Percentiles rank a stretch among this genome's conserved stretches.
Evolutionary conservation across 495 filamentous ascomycete genomes (phyloP).

Genomic region (Aspergillus bridgeri): DNA sequence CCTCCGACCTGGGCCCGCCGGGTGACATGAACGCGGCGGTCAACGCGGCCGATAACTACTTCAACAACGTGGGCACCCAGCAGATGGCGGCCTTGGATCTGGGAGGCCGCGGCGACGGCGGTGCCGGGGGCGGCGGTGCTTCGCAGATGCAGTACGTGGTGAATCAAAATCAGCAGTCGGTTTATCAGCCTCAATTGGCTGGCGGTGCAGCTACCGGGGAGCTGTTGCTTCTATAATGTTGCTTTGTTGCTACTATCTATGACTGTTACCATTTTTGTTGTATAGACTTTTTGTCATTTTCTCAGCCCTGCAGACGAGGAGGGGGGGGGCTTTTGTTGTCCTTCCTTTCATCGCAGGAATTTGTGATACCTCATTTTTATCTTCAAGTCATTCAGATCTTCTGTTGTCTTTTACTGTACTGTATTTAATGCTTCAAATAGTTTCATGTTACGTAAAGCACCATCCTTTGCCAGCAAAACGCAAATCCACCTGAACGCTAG

Average conservation of each 20-base stretch:
- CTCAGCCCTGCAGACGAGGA: background rate
- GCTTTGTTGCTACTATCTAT: background rate
- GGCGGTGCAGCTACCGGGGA: conserved; percentile 49
- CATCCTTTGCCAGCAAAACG: background rate
- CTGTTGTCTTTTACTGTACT: background rate
- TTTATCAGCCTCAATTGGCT: conserved; percentile 49
- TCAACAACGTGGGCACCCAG: conserved; percentile 65
- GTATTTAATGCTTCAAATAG: conserved; percentile 1
- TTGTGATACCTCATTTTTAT: conserved; percentile 18
- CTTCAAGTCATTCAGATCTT: background rate
- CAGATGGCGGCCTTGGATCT: conserved; percentile 69
- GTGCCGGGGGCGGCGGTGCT: conserved; percentile 35
- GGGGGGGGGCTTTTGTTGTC: background rate
- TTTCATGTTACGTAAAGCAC: background rate
- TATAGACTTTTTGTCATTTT: conserved; percentile 17
- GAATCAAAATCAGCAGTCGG: conserved; percentile 52
- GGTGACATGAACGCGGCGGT: conserved; percentile 64
- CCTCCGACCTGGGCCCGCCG: conserved; percentile 18
- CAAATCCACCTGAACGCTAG: background rate
- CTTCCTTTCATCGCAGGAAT: conserved; percentile 1
- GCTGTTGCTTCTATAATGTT: conserved; percentile 41
- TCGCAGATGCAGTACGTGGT: conserved; percentile 50
- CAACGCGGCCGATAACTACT: conserved; percentile 81
- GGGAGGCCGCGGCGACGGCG: conserved; percentile 42
- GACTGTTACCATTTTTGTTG: background rate